These are phyloP conservation scores for Alternaria angustiovoidea DNA, from an alignment of 2,329 filamentous ascomycete species.

Conservation along the genomic window DNA sequence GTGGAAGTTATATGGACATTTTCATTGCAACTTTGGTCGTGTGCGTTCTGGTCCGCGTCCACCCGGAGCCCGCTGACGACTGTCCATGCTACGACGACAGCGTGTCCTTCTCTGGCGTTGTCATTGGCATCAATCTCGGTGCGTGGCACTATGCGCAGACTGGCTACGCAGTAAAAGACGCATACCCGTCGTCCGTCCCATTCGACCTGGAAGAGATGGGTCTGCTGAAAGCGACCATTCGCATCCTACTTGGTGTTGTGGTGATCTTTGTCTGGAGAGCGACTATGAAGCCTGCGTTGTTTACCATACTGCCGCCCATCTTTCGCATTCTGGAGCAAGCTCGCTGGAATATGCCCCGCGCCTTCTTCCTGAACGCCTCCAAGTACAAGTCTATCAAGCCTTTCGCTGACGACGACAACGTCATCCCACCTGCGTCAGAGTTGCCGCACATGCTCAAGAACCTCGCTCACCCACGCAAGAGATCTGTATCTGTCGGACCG, in stretches of 20 bases:
- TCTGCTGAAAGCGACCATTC: slow-evolving; percentile 66
- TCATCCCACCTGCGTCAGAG: slow-evolving; percentile 88
- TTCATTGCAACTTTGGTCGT: slow-evolving; percentile 71
- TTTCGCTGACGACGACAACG: slow-evolving; percentile 79
- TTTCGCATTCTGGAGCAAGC: slow-evolving; percentile 85
- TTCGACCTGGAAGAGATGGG: slow-evolving; percentile 74
- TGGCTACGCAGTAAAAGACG: slow-evolving; percentile 60
- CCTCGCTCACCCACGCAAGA: slow-evolving; percentile 80
- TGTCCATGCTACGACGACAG: slow-evolving; percentile 98
- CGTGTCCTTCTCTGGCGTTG: slow-evolving; percentile 88
- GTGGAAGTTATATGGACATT: slow-evolving; percentile 66
- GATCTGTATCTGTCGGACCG: slow-evolving; percentile 88
- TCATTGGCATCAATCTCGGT: slow-evolving; percentile 83
- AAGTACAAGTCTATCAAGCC: slow-evolving; percentile 86
- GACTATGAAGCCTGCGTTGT: slow-evolving; percentile 82
- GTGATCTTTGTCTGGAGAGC: slow-evolving; percentile 91
- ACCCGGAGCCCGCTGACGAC: slow-evolving; percentile 95
- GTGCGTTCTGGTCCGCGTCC: slow-evolving; percentile 81
- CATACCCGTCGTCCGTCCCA: slow-evolving; percentile 67
- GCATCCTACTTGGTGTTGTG: slow-evolving; percentile 81
- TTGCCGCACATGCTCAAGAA: slow-evolving; percentile 82
- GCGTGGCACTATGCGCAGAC: slow-evolving; percentile 81
- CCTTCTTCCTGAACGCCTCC: slow-evolving; percentile 90
- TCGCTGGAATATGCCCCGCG: slow-evolving; percentile 81
- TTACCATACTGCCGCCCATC: slow-evolving; percentile 80